A percentile compares a stretch with the other conserved stretches of the same genome.
These are phyloP conservation scores for Venturia pyrina DNA, from an alignment of 2,329 filamentous ascomycete species.

Conservation along the genomic window DNA sequence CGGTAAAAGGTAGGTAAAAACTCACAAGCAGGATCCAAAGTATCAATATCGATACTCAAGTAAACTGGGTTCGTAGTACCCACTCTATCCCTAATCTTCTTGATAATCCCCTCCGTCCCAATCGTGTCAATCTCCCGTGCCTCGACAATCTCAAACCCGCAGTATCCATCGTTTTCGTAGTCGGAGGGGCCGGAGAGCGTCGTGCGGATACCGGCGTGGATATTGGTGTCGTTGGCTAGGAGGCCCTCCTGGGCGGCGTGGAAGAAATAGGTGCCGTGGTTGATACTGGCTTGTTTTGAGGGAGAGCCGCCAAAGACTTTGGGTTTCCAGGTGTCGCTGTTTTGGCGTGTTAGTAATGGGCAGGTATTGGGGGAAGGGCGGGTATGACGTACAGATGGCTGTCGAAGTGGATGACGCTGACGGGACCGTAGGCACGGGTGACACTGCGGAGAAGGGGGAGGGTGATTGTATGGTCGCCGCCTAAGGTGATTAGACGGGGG, in stretches of 20 bases:
- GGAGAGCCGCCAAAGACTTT: constrained; percentile 81
- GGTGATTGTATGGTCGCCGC: constrained; percentile 53
- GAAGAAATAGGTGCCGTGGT: constrained; percentile 85
- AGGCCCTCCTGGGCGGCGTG: constrained; percentile 71
- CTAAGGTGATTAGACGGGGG: constrained; percentile 68
- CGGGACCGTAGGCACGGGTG: constrained; percentile 57
- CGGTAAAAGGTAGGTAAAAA: constrained; percentile 12
- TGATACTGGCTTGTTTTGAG: constrained; percentile 64
- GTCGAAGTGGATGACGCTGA: constrained; percentile 55
- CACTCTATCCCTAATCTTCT: constrained; percentile 65
- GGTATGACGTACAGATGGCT: constrained; percentile 39
- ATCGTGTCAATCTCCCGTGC: constrained; percentile 61
- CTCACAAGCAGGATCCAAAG: constrained; percentile 69
- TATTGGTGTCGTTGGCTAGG: constrained; percentile 71
- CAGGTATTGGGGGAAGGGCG: constrained; percentile 1
- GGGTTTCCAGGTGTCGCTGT: constrained; percentile 56
- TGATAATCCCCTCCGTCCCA: constrained; percentile 64
- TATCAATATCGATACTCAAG: constrained; percentile 78
- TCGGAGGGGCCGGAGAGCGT: constrained; percentile 69
- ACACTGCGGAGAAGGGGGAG: constrained; percentile 46
- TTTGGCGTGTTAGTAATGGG: background rate
- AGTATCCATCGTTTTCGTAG: constrained; percentile 79
- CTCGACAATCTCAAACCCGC: constrained; percentile 74
- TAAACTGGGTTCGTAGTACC: constrained; percentile 69
- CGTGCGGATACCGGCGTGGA: constrained; percentile 79